Evolutionary conservation across 2,329 filamentous ascomycete species (phyloP).

Genomic region (Fusarium stilboides): DNA sequence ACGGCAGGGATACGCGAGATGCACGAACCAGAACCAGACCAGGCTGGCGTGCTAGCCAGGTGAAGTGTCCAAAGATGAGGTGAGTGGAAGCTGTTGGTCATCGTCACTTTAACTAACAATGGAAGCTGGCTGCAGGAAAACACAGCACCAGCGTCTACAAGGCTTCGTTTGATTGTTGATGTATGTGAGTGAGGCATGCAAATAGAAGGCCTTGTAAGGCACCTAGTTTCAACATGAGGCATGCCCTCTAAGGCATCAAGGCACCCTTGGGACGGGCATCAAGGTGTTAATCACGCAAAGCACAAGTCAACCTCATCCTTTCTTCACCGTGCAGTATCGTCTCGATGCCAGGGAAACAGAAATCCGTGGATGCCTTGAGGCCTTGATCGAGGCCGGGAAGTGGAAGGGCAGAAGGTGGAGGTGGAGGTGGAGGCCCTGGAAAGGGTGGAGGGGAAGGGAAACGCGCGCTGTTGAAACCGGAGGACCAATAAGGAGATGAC

Average conservation of each 20-base stretch:
- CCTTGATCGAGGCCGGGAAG: conserved; percentile 31
- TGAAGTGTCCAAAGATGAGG: conserved; percentile 40
- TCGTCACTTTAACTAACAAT: conserved; percentile 23
- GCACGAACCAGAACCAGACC: conserved; percentile 48
- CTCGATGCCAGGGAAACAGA: conserved; percentile 17
- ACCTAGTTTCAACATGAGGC: conserved; percentile 16
- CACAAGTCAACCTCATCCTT: conserved; percentile 18
- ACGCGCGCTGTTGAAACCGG: conserved; percentile 39
- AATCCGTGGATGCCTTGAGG: conserved; percentile 35
- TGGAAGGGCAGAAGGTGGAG: conserved; percentile 35
- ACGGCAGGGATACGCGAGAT: conserved; percentile 50
- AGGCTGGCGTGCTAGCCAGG: conserved; percentile 43
- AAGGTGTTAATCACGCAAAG: conserved; percentile 20
- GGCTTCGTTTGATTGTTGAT: conserved; percentile 5
- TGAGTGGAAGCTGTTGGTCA: conserved; percentile 38
- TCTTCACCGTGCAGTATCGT: conserved; percentile 18
- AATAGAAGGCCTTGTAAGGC: conserved; percentile 18
- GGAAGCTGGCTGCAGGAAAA: conserved; percentile 26
- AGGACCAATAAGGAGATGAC: conserved; percentile 42
- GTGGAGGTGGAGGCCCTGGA: conserved; percentile 41
- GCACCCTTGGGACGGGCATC: not conserved
- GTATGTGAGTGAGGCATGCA: conserved; percentile 28
- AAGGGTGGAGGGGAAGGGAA: conserved; percentile 38
- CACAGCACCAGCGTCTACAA: conserved; percentile 17
- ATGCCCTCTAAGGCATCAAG: not conserved